Percentiles rank a stretch among this genome's conserved stretches.
phyloP scores from a whole-genome alignment of 1,139 yeast species.

The Blastobotrys buckinghamii region DNA sequence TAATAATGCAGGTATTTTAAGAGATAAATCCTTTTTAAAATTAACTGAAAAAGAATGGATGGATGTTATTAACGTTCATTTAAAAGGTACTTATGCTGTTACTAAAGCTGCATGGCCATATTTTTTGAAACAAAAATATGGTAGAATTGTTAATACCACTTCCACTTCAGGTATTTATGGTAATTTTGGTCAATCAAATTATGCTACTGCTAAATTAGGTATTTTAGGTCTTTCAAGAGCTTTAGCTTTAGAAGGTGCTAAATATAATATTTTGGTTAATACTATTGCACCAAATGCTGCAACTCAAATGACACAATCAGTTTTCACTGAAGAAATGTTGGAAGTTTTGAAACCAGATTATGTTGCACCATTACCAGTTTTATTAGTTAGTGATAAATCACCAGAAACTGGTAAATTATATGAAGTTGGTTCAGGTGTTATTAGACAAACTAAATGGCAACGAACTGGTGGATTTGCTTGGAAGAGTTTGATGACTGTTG shows the following conservation, averaged over 20 bases:
- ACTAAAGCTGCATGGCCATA: conserved; percentile 93
- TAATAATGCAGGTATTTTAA: conserved; percentile 91
- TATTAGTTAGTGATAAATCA: conserved; percentile 67
- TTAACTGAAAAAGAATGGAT: conserved; percentile 85
- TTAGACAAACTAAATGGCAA: conserved; percentile 93
- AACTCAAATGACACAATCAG: conserved; percentile 91
- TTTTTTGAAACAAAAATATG: conserved; percentile 69
- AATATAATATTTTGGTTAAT: conserved; percentile 67
- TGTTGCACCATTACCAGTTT: conserved; percentile 85
- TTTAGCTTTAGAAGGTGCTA: conserved; percentile 85
- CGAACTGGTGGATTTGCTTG: conserved; percentile 81
- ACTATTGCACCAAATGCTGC: conserved; percentile 96
- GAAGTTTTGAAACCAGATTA: conserved; percentile 82
- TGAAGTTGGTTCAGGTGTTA: conserved; percentile 90
- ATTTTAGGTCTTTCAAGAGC: conserved; percentile 81
- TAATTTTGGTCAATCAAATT: conserved; percentile 95
- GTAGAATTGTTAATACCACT: conserved; percentile 81
- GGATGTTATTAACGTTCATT: conserved; percentile 74
- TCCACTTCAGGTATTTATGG: conserved; percentile 97
- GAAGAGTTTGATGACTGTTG: conserved; percentile 53
- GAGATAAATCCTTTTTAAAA: conserved; percentile 84
- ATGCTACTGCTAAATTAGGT: conserved; percentile 83
- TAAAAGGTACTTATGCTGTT: conserved; percentile 74
- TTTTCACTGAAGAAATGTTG: conserved; percentile 71
- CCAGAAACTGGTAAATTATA: conserved; percentile 62